Conservation (phyloP, 2,329 filamentous ascomycete genomes). For the Fusarium chuoi region DNA sequence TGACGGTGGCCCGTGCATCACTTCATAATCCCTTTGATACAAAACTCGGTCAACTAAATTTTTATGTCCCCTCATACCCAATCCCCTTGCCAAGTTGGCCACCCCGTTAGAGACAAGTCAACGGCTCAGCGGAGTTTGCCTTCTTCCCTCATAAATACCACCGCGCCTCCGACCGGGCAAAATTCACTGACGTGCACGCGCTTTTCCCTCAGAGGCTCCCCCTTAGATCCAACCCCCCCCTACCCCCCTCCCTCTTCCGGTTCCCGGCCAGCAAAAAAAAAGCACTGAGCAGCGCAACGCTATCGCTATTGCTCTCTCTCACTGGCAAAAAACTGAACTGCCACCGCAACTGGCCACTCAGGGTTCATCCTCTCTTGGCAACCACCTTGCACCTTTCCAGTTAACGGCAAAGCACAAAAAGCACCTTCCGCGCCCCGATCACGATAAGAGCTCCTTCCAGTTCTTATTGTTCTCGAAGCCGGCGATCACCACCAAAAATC, state of each 20-base stretch:
- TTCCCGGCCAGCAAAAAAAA: conserved; percentile 29
- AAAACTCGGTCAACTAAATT: conserved; percentile 50
- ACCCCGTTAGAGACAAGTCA: conserved; percentile 54
- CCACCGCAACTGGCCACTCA: conserved; percentile 21
- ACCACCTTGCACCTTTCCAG: conserved; percentile 29
- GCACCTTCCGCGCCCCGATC: conserved; percentile 34
- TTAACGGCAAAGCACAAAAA: conserved; percentile 35
- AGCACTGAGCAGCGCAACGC: not conserved
- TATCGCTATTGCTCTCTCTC: not conserved
- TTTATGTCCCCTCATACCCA: conserved; percentile 42
- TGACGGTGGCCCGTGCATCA: conserved; percentile 16
- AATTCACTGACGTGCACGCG: conserved; percentile 59
- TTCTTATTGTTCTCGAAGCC: conserved; percentile 35
- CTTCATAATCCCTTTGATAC: conserved; percentile 23
- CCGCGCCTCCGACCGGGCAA: conserved; percentile 56
- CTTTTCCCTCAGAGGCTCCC: conserved; percentile 54
- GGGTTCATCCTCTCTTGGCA: conserved; percentile 27
- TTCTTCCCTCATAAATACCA: conserved; percentile 59
- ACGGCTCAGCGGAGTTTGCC: conserved; percentile 48
- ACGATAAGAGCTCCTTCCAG: conserved; percentile 33
- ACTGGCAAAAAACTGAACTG: not conserved
- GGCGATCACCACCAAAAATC: conserved; percentile 28
- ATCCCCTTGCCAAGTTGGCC: conserved; percentile 44
- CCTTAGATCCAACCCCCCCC: conserved; percentile 46
- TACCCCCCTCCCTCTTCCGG: conserved; percentile 26